A percentile compares a stretch with the other conserved stretches of the same genome.
phyloP scores from a whole-genome alignment of 805 yeast genomes.

The Spencermartinsiella europaea region DNA sequence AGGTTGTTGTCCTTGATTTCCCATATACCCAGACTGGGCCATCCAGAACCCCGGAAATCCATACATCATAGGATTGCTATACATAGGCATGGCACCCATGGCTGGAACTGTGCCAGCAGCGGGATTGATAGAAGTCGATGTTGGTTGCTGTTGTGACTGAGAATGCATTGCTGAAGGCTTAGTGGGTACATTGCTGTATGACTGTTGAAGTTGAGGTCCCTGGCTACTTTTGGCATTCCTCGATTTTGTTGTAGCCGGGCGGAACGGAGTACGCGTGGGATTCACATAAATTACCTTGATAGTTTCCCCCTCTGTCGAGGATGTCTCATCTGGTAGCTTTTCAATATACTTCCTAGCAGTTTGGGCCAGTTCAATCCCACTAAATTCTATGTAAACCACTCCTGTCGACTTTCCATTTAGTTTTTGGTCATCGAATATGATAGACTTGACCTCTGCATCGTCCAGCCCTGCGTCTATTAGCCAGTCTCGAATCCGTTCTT shows the following conservation, averaged over 20 bases:
- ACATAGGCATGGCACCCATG: neutral
- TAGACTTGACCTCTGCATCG: neutral
- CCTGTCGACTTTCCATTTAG: slow-evolving; percentile 24
- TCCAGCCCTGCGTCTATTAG: slow-evolving; percentile 12
- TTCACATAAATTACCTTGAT: neutral
- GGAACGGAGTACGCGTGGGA: neutral
- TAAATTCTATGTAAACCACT: slow-evolving; percentile 16
- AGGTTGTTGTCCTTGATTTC: no score
- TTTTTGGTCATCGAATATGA: slow-evolving; percentile 21
- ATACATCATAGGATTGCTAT: neutral
- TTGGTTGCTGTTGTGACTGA: no score
- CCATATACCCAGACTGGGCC: neutral
- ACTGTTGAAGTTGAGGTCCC: neutral
- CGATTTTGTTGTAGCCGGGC: neutral
- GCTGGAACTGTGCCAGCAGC: neutral
- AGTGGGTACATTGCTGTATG: neutral
- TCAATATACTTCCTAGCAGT: slow-evolving; percentile 9
- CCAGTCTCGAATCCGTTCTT: slow-evolving; percentile 22
- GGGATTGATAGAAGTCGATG: no score
- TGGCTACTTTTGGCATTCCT: neutral
- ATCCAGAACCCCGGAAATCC: neutral
- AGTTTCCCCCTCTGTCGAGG: neutral
- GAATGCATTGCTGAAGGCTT: neutral
- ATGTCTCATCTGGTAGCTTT: neutral
- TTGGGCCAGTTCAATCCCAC: slow-evolving; percentile 9